Base-by-base conservation (phyloP, 108 stramenopile genomes). In the Cylindrotheca fusiformis region DNA sequence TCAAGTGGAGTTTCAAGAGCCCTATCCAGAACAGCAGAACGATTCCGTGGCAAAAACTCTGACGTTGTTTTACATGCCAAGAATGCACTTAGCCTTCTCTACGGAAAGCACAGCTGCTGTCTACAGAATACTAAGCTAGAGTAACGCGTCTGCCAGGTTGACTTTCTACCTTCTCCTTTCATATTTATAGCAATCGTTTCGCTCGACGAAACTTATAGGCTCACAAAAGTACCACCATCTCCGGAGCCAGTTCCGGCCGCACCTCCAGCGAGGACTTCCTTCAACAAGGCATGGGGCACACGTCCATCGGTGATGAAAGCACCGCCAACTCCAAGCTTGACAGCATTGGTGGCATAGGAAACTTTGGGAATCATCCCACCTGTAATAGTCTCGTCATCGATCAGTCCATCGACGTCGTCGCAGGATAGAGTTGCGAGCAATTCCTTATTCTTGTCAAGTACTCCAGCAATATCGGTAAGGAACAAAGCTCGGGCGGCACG, bases 321-420 rank as follows among this genome's bases (percentile, higher is more conserved):
- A 61, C 76, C 86, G 32, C 81, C 59, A 10, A 88, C 93, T 29
- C 90, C 93, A 29, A 86, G 67, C 64, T 93, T 60, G 53, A 93
- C 83, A 12, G 92, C 92, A 71, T 80, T 81, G 6, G 88, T 90
- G 12, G 92, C 92, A 80, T 80, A 89, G 32, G 68, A 55, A 52
- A 91, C 81, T 74, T 96, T 97, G 52, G 95, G 97, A 55, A 98
- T 96, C 97, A 98, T 98, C 48, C 97, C 97, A 17, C 96, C 96
- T 5, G 86, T 95, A 63, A 98, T 95, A 23, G 94, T 95, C 41
- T 94, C 95, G 55, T 95, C 94, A 0, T 82, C 83, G 36, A 93
- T 93, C 57, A 98, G 71, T 20, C 53, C 68, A 45, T 88, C 65
- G 19, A 95, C 78, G 66, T 92, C 81, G n/a, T 78, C 49, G 53